A percentile compares a stretch with the other conserved stretches of the same genome.
Evolutionary conservation across 1,284 basidiomycete genomes (phyloP).

Genomic region (Malassezia sympodialis): DNA sequence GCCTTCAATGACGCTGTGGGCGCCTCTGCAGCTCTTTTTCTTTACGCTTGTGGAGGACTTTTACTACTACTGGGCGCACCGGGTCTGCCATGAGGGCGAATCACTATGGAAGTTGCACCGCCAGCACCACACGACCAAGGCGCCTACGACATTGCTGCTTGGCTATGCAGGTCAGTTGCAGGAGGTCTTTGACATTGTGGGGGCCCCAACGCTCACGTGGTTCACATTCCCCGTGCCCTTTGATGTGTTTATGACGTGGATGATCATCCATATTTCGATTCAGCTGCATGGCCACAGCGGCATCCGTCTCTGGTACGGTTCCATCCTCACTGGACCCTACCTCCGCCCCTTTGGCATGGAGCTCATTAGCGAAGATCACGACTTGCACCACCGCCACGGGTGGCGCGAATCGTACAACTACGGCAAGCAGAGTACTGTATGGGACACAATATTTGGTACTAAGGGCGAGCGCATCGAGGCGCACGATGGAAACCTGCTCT

Average conservation of each 20-base stretch:
- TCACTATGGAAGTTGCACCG: conserved; percentile 27
- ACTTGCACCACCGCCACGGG: conserved; percentile 44
- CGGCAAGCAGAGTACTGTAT: conserved; percentile 42
- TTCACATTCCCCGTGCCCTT: conserved; percentile 26
- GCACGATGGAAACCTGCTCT: conserved; percentile 16
- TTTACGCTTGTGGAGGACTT: conserved; percentile 27
- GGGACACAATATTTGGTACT: conserved; percentile 42
- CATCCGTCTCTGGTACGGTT: conserved; percentile 29
- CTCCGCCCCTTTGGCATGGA: conserved; percentile 29
- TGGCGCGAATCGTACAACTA: conserved; percentile 35
- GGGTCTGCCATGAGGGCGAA: conserved; percentile 29
- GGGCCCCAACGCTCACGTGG: conserved; percentile 29
- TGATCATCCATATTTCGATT: conserved; percentile 28
- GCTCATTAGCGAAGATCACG: conserved; percentile 42
- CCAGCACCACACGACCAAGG: conserved; percentile 36
- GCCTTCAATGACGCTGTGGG: conserved; percentile 16
- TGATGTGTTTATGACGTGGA: conserved; percentile 24
- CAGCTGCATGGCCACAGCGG: conserved; percentile 38
- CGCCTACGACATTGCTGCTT: conserved; percentile 30
- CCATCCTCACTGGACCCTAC: conserved; percentile 25
- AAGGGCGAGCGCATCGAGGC: conserved; percentile 33
- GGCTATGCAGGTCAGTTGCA: conserved; percentile 35
- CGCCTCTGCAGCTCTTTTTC: conserved; percentile 22
- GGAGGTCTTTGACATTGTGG: conserved; percentile 33
- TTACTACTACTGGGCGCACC: conserved; percentile 42